phyloP scores from a whole-genome alignment of 2,329 filamentous ascomycete species.

The Alternaria sp. region DNA sequence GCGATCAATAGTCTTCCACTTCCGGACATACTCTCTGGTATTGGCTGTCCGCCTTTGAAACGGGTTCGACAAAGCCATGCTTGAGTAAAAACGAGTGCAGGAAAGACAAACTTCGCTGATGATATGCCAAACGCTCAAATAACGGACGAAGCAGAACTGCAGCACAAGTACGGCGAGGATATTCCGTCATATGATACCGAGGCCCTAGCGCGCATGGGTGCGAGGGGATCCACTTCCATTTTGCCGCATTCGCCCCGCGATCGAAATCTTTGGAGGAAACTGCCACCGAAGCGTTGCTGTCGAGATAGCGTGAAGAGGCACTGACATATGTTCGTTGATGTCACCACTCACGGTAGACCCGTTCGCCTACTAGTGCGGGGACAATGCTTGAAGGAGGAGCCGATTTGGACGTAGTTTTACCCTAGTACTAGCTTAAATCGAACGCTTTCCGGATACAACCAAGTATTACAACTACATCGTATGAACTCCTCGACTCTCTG shows the following conservation, averaged over 20 bases:
- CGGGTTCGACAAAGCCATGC: slow-evolving; percentile 56
- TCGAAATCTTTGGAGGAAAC: slow-evolving; percentile 3
- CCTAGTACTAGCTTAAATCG: neutral
- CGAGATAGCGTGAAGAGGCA: neutral
- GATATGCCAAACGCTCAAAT: neutral
- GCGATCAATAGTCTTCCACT: slow-evolving; percentile 20
- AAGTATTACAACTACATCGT: neutral
- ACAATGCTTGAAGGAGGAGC: neutral
- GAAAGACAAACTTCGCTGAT: neutral
- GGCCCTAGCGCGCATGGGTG: slow-evolving; percentile 26
- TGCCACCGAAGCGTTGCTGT: neutral
- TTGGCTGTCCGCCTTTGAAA: slow-evolving; percentile 55
- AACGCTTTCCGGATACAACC: neutral
- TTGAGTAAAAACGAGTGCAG: neutral
- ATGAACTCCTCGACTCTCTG: neutral
- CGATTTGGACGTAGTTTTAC: neutral
- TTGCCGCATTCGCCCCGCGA: slow-evolving; percentile 19
- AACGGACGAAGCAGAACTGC: neutral
- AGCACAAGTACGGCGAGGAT: slow-evolving; percentile 7
- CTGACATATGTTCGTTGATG: slow-evolving; percentile 19
- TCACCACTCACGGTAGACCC: slow-evolving; percentile 13
- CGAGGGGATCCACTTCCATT: slow-evolving; percentile 22
- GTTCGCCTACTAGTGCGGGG: slow-evolving; percentile 1
- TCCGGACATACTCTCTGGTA: slow-evolving; percentile 51
- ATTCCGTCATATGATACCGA: slow-evolving; percentile 44